Evolutionary conservation across 805 yeast species (phyloP), one percentile per base, ranked within the genome.

Genomic region (Kazachstania taianensis): DNA sequence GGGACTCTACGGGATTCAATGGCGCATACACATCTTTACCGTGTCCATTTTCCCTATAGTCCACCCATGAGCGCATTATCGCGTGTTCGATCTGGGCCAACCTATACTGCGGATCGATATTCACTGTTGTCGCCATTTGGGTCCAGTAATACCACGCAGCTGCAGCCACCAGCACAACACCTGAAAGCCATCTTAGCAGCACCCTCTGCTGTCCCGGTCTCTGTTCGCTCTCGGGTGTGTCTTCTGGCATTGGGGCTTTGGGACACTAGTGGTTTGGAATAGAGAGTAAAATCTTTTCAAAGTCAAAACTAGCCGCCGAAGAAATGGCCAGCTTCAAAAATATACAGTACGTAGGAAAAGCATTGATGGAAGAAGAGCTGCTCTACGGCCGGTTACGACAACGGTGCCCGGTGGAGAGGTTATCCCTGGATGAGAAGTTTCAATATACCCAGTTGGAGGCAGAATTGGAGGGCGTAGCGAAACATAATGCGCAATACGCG

Each of bases 21-120:
- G 96, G 95, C 28, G 67, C 65, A 50, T 80, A 86, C 1, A 77
- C 73, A 53, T 86, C 96, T 40, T 66, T 68, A 6, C 95, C 95
- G 87, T 94, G 84, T 0, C 81, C 96, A 50, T 81, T 66, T 19
- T 65, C 59, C 10, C 37, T 33, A 52, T 87, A 87, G 35, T 78
- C 80, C 19, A 64, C 63, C 94, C 95, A 87, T 5, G 87, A 72
- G 28, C 77, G 78, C 37, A 74, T 62, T 49, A 87, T 82, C 4
- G 74, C 84, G n/a, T 63, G 52, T 46, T 68, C 75, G 20, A 86
- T 87, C 25, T 22, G 25, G 25, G 25, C 8, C 12, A n/a, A 22
- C 4, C 25, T 22, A 14, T 18, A 20, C 3, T 5, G 17, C n/a
- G 35, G 35, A 12, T 32, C 35, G 5, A 32, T 13, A 5, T 19